Evolutionary conservation across 1,139 yeast species (phyloP), one percentile per base, ranked within the genome.

Genomic region (Petasospora fabianii): DNA sequence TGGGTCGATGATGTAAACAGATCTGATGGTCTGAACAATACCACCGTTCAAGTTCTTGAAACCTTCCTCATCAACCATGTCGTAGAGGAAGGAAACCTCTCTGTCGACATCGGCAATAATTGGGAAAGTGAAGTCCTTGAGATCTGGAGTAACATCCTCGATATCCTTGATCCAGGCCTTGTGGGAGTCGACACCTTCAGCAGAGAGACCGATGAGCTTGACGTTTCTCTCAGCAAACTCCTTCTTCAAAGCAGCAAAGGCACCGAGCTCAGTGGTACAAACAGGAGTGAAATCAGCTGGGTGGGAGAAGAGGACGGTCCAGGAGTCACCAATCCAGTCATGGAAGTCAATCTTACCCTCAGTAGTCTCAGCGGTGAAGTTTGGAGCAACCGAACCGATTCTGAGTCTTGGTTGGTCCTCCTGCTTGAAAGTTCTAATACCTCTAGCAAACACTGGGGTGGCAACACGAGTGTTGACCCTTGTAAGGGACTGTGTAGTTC

Each of bases 281-380:
- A 85, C 92, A 39, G 95, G 95, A 36, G 95, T 85, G 70, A 80
- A 84, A 60, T 84, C 94, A 57, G 81, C 94, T 48, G 95, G 95
- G 65, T 85, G 95, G 30, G 90, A 81, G 68, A 85, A 85, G 53
- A 85, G 72, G 42, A 85, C 77, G 39, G 77, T 80, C 95, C 95
- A 85, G 39, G 76, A 67, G 62, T 79, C 77, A 34, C 86, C 88
- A 47, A 82, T 71, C 69, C 69, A 85, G 49, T 83, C 79, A 66
- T 85, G 84, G 74, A 85, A 84, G 53, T 74, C 75, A 55, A 85
- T 75, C 44, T 75, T 73, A 38, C 95, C 95, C 51, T 73, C 71
- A 36, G 94, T 79, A 49, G 94, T 77, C 39, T 80, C 81, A 44
- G 86, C 78, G 51, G 71, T 62, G 71, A 85, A 85, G 63, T 85